Base-by-base conservation (phyloP, 805 yeast genomes). In the Danielozyma ontarioensis region DNA sequence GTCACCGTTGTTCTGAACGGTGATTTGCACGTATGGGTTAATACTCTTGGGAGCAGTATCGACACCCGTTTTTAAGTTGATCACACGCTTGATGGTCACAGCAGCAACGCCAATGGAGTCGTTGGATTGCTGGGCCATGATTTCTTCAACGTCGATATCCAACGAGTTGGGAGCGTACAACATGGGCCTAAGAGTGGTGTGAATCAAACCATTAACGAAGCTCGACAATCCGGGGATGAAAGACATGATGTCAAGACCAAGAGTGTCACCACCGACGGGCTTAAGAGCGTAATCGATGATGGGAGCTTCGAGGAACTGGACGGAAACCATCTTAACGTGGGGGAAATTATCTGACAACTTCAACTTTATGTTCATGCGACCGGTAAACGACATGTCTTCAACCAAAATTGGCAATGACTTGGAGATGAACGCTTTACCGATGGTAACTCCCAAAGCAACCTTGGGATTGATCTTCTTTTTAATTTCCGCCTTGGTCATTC, bases 251-350 rank as follows among this genome's bases (percentile, higher is more conserved):
- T 84, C 95, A 28, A 84, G 51, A 40, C 95, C 95, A 39, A 84
- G 70, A n/a, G 89, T 80, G 53, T 84, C 90, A 62, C 94, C 93
- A 55, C 93, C 93, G 33, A 84, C 82, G 7, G 95, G 95, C 53
- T 84, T 84, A 65, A 84, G 72, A 14, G 78, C 81, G 54, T 83
- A 84, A 51, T 81, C 89, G 50, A 84, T 81, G 19, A 72, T 68
- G 25, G 93, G 93, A 13, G 90, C 82, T 54, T 83, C 90, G 49
- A 84, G 63, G 48, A 84, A 75, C 41, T 79, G 82, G 35, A 83
- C 64, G 13, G 86, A 77, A 6, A 84, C 85, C 45, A 75, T 57
- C 40, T 78, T 78, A 38, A 84, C 81, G 48, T 83, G 88, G n/a
- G 95, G 95, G 56, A 84, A 83, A 47, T 71, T 70, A 29, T 74